Conservation (phyloP, 768 basidiomycete species). For the Panaeolus papilionaceus region DNA sequence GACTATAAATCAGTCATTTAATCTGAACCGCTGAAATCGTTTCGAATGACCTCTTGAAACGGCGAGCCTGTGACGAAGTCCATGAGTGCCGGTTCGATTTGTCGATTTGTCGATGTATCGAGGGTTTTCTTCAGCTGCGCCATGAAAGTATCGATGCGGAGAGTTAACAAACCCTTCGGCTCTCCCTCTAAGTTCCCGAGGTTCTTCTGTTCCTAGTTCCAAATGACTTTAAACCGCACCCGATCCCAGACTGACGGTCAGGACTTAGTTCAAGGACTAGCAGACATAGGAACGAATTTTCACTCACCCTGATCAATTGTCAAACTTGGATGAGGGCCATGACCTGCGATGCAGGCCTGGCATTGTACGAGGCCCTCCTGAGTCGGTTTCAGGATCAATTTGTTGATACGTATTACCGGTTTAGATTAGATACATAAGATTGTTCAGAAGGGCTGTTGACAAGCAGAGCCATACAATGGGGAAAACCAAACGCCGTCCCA, state of each 20-base stretch:
- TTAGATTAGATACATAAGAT: too few species aligned
- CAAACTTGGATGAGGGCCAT: conserved; percentile 24
- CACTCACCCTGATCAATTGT: background rate
- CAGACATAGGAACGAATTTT: background rate
- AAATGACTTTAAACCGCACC: background rate
- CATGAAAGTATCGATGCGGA: background rate
- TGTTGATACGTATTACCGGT: too few species aligned
- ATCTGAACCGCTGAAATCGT: background rate
- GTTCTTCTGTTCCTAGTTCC: background rate
- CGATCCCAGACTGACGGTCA: background rate
- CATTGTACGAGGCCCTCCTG: too few species aligned
- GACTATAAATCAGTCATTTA: background rate
- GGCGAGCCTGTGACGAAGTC: background rate
- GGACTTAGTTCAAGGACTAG: too few species aligned
- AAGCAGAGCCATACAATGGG: too few species aligned
- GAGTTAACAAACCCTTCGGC: background rate
- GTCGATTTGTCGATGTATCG: background rate
- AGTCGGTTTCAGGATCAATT: too few species aligned
- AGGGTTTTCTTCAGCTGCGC: background rate
- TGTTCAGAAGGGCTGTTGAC: too few species aligned
- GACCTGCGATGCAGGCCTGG: too few species aligned
- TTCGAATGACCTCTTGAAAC: background rate
- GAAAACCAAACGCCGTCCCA: too few species aligned
- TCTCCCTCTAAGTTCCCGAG: background rate
- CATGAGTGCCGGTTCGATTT: background rate